Evolutionary conservation across 140 eudicot genomes (phyloP), one percentile per base, ranked within the genome.

Genomic region (Anethum foeniculum): DNA sequence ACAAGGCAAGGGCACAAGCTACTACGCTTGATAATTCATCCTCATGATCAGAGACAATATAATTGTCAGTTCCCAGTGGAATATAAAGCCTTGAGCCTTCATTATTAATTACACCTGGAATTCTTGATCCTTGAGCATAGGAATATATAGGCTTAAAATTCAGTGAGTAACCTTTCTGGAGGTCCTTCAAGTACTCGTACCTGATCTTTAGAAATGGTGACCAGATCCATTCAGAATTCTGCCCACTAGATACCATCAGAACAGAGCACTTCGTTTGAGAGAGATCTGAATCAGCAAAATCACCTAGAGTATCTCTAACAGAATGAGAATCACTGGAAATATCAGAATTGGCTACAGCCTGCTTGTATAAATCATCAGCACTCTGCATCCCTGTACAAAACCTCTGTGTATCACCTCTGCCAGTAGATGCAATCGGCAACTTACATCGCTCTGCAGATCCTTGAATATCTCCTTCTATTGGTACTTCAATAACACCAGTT

Each of bases 1-100:
- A 44, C 49, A 85, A 84, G 51, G 96, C 90, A 18, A 94, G 82
- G 27, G 96, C 96, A 84, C 96, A 94, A 56, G 98, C 97, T 65
- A 94, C 87, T 54, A 90, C 84, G 87, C 97, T 92, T 19, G 98
- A 94, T 49, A 87, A 85, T 82, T 94, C 98, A 62, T 90, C 97
- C 80, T 94, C 98, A 49, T 82, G 89, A 78, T 88, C 94, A 4
- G 97, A 90, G 30, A 94, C 94, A 48, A 92, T 81, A 81, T 87
- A 85, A 77, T 90, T 86, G 41, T 84, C 80, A 16, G 27, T 44
- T 39, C 90, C 89, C 23, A 94, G 85, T 60, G 97, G 97, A 78
- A 90, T 89, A 82, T 94, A 95, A 68, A 94, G 85, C 85, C 93
- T 88, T 38, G 97, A 84, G 30, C 94, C 91, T 83, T 86, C 93